Conservation (phyloP, 108 stramenopile species). For the Nannochloropsis granulata region DNA sequence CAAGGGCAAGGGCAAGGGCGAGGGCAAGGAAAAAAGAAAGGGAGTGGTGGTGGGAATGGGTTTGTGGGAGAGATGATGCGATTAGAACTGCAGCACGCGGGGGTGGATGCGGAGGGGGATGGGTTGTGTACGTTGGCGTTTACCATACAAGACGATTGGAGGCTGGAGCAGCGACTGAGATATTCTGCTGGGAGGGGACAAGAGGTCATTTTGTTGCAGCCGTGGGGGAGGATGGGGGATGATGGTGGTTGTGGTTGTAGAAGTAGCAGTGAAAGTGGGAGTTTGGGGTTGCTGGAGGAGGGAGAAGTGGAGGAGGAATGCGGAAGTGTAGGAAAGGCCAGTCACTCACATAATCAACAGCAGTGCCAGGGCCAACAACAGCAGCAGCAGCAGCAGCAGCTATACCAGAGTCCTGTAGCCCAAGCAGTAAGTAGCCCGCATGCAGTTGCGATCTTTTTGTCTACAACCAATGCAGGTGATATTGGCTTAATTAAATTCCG, state of each 20-base stretch:
- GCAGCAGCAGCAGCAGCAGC: background rate
- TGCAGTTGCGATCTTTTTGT: background rate
- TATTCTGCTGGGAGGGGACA: background rate
- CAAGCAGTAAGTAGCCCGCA: background rate
- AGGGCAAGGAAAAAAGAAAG: background rate
- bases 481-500: background rate
- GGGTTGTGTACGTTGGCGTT: background rate
- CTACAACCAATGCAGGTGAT: background rate
- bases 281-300: background rate
- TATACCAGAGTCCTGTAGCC: background rate
- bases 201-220: background rate
- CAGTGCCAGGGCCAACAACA: background rate
- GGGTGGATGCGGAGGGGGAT: background rate
- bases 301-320: background rate
- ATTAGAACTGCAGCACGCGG: background rate
- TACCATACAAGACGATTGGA: background rate
- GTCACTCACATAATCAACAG: background rate
- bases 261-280: background rate
- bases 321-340: background rate
- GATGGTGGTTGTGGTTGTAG: background rate
- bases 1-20: background rate
- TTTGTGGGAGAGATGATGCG: background rate
- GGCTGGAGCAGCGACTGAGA: background rate
- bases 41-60: background rate
- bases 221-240: background rate